Evolutionary conservation across 495 filamentous ascomycete genomes (phyloP).

Genomic region (Margaritispora aquatica): DNA sequence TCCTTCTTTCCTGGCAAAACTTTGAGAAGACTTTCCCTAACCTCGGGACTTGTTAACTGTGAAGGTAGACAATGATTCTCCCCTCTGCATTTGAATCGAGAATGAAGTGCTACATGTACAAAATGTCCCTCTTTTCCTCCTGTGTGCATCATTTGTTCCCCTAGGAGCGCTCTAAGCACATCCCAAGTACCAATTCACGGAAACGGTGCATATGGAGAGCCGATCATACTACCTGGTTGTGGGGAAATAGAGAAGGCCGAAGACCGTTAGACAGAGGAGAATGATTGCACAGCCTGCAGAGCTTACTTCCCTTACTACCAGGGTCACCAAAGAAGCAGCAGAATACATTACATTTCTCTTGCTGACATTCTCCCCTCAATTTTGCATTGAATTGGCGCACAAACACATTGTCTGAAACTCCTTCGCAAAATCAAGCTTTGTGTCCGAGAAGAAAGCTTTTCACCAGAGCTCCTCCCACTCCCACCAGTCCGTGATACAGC

Average conservation of each 20-base stretch:
- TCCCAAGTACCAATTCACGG: too few species aligned
- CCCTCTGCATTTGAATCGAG: too few species aligned
- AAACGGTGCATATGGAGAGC: neutral
- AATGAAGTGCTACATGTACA: too few species aligned
- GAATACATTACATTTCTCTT: neutral
- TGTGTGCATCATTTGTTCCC: neutral
- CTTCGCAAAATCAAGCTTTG: neutral
- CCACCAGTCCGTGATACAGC: neutral
- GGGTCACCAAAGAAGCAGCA: neutral
- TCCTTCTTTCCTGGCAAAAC: neutral
- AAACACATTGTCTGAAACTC: neutral
- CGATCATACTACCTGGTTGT: slow-evolving; percentile 2
- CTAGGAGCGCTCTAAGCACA: too few species aligned
- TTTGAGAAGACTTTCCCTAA: too few species aligned
- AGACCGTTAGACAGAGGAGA: neutral
- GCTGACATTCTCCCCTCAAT: neutral
- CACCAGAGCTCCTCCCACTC: neutral
- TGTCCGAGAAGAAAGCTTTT: neutral
- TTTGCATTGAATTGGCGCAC: neutral
- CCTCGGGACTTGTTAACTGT: too few species aligned
- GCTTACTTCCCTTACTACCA: too few species aligned
- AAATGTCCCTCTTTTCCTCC: too few species aligned
- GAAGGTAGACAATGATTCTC: too few species aligned
- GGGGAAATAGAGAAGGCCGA: slow-evolving; percentile 1
- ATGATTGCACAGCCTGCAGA: neutral